These are phyloP conservation scores for Ceratocystiopsis sp. DNA, from an alignment of 2,329 filamentous ascomycete genomes.

Conservation along the genomic window DNA sequence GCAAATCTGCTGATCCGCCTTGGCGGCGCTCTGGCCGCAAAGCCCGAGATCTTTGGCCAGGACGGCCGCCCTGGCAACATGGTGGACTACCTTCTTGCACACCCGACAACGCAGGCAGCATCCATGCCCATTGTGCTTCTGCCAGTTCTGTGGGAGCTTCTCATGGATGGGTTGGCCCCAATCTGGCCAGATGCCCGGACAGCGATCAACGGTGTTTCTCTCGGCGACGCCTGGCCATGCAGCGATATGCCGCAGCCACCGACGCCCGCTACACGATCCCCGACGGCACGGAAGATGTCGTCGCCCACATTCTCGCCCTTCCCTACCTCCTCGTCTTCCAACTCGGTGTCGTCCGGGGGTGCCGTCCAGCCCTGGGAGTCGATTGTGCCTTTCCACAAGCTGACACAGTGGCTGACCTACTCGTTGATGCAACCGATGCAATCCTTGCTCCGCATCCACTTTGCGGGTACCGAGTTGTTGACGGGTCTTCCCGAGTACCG, in stretches of 20 bases:
- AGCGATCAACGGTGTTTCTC: conserved; percentile 65
- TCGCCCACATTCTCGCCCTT: conserved; percentile 34
- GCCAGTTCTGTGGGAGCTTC: conserved; percentile 74
- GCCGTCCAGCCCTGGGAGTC: conserved; percentile 47
- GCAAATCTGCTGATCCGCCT: conserved; percentile 63
- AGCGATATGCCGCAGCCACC: conserved; percentile 50
- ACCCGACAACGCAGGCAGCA: conserved; percentile 75
- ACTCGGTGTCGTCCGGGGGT: conserved; percentile 9
- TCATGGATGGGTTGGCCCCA: conserved; percentile 70
- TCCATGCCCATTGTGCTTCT: conserved; percentile 76
- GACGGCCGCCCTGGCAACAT: conserved; percentile 83
- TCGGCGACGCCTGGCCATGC: conserved; percentile 93
- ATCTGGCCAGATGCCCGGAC: conserved; percentile 87
- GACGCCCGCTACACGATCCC: not conserved
- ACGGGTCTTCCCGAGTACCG: conserved; percentile 85
- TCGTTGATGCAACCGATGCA: conserved; percentile 57
- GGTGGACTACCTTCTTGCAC: conserved; percentile 86
- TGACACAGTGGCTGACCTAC: conserved; percentile 89
- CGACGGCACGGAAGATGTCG: conserved; percentile 12
- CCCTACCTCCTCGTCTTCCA: conserved; percentile 20
- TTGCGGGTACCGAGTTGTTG: conserved; percentile 51
- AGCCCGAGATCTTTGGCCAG: conserved; percentile 67
- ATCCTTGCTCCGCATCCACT: conserved; percentile 31
- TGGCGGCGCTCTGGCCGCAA: conserved; percentile 54
- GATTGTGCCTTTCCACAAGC: conserved; percentile 52